Evolutionary conservation across 371 early-diverging fungal species (phyloP).

Genomic region (Mucor mucedo): DNA sequence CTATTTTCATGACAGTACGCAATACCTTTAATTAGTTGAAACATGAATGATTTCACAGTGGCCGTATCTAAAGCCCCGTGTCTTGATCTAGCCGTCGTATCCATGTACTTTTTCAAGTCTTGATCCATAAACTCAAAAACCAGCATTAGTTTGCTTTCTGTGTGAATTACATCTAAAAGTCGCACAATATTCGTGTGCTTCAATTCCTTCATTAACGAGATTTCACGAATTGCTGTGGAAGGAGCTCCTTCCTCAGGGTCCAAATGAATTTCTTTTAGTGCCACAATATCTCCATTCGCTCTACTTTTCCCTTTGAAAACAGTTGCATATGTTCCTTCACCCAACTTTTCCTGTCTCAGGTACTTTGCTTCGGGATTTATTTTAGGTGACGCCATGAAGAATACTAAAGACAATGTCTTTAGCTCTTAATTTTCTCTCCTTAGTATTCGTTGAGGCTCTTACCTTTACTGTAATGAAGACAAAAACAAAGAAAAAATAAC

Average conservation of each 20-base stretch:
- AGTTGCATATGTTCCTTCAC: constrained; percentile 99
- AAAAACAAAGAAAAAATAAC: too few species aligned
- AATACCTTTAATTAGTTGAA: constrained; percentile 86
- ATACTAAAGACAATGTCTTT: not conserved
- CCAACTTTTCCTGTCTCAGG: constrained; percentile 89
- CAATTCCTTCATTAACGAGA: constrained; percentile 93
- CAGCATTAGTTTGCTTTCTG: constrained; percentile 94
- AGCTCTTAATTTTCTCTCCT: not conserved
- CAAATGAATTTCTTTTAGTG: constrained; percentile 95
- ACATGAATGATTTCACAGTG: constrained; percentile 82
- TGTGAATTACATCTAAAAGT: constrained; percentile 97
- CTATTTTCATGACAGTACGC: constrained; percentile 94
- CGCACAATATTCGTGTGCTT: constrained; percentile 89
- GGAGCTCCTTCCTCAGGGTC: constrained; percentile 95
- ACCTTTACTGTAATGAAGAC: too few species aligned
- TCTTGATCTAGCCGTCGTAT: constrained; percentile 64
- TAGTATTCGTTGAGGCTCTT: too few species aligned
- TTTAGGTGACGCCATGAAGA: constrained; percentile 25
- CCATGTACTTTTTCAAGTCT: constrained; percentile 97
- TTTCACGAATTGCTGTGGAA: constrained; percentile 96
- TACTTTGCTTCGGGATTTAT: constrained; percentile 61
- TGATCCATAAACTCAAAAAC: constrained; percentile 99
- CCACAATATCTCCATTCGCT: constrained; percentile 89
- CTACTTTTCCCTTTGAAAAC: constrained; percentile 97
- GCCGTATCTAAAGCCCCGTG: constrained; percentile 71